Percentiles rank a stretch among this genome's conserved stretches.
Evolutionary conservation across 352 stramenopile genomes (phyloP).

Genomic region (Peronospora tabacina): DNA sequence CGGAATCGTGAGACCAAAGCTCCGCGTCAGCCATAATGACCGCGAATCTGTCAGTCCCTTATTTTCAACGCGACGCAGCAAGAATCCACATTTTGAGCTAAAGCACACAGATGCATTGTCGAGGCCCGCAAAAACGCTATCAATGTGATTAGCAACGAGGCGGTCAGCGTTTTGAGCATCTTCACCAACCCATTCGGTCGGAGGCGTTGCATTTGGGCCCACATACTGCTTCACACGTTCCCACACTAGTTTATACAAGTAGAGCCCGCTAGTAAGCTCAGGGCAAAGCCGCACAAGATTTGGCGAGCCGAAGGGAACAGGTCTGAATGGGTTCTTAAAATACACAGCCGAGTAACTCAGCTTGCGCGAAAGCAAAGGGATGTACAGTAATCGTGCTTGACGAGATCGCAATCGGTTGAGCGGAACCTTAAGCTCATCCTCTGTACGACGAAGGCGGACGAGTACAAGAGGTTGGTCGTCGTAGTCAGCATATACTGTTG

Average conservation of each 20-base stretch:
- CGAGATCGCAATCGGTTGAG: conserved; percentile 55
- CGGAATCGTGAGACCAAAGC: conserved; percentile 74
- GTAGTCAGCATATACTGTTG: conserved; percentile 19
- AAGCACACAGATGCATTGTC: conserved; percentile 17
- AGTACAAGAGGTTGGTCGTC: conserved; percentile 48
- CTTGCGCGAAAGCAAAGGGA: conserved; percentile 75
- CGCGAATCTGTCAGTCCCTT: conserved; percentile 79
- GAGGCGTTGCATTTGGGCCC: conserved; percentile 25
- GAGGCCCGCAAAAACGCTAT: conserved; percentile 74
- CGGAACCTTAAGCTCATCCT: conserved; percentile 71
- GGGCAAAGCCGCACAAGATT: conserved; percentile 82
- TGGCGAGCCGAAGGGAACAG: conserved; percentile 76
- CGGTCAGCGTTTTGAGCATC: conserved; percentile 24
- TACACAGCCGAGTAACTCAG: conserved; percentile 84
- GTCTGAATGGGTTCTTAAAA: conserved; percentile 86
- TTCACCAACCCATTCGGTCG: conserved; percentile 33
- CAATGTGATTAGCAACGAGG: conserved; percentile 63
- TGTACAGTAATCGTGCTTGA: conserved; percentile 68
- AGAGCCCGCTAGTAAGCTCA: conserved; percentile 68
- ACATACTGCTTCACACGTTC: conserved; percentile 81
- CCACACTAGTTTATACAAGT: conserved; percentile 79
- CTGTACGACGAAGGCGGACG: conserved; percentile 54
- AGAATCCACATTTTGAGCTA: conserved; percentile 60
- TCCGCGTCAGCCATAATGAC: conserved; percentile 67
- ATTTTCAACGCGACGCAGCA: conserved; percentile 74